These are phyloP conservation scores for Clohesyomyces aquaticus DNA, from an alignment of 495 filamentous ascomycete genomes.

Conservation along the genomic window DNA sequence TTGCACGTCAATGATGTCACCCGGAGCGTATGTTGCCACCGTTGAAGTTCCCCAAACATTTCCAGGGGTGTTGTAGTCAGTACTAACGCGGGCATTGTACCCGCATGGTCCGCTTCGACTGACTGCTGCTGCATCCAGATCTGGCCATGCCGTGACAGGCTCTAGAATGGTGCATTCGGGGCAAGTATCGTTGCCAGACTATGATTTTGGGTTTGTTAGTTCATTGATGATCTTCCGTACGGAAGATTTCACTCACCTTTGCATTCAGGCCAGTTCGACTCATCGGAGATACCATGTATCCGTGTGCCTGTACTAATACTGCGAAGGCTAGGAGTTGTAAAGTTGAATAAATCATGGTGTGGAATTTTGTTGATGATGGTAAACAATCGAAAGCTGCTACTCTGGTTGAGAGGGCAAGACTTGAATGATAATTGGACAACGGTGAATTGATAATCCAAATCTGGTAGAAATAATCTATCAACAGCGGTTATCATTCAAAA, in stretches of 20 bases:
- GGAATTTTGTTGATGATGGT: not conserved
- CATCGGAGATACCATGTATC: slow-evolving; percentile 7
- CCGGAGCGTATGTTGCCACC: slow-evolving; percentile 54
- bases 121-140: slow-evolving; percentile 52
- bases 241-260: not conserved
- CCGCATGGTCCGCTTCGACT: slow-evolving; percentile 60
- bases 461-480: no score
- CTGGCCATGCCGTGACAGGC: slow-evolving; percentile 56
- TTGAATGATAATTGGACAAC: no score
- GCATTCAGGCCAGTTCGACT: slow-evolving; percentile 15
- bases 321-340: slow-evolving; percentile 11
- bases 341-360: not conserved
- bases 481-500: no score
- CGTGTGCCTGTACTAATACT: slow-evolving; percentile 1
- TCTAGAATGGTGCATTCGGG: slow-evolving; percentile 63
- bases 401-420: no score
- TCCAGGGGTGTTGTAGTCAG: slow-evolving; percentile 60
- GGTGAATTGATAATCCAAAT: no score
- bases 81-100: slow-evolving; percentile 59
- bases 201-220: not conserved
- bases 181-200: slow-evolving; percentile 58
- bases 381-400: no score
- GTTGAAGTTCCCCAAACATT: slow-evolving; percentile 52
- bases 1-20: slow-evolving; percentile 55
- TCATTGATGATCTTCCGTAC: not conserved